phyloP scores from a whole-genome alignment of 345 rosid species.

The Eucalyptus fibrosa region DNA sequence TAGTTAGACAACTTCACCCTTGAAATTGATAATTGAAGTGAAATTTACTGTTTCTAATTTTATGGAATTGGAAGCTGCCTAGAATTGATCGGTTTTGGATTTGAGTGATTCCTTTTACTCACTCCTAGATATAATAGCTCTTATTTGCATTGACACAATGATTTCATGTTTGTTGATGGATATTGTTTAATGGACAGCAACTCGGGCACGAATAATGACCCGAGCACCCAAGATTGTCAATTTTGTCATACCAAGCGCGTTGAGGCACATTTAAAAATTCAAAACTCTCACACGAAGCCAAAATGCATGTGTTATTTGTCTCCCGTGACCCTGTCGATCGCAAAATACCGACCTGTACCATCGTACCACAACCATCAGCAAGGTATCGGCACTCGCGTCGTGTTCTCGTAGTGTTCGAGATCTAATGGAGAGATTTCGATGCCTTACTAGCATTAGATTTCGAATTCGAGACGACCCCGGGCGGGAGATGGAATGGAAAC shows the following conservation, averaged over 20 bases:
- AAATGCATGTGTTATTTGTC: background rate
- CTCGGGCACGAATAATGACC: background rate
- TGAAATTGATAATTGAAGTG: no score
- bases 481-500: background rate
- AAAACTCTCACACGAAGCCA: fast-evolving
- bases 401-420: background rate
- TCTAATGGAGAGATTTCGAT: background rate
- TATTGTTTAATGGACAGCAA: background rate
- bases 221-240: background rate
- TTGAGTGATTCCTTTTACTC: fast-evolving
- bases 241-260: fast-evolving
- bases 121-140: background rate
- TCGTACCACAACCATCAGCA: no score
- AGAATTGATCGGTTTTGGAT: no score
- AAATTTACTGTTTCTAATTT: no score
- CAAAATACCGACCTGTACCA: background rate
- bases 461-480: background rate
- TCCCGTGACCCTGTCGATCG: background rate
- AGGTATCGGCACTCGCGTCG: background rate
- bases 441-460: background rate
- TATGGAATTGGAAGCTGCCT: no score
- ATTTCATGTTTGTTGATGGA: background rate
- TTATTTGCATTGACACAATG: background rate
- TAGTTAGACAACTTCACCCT: fast-evolving
- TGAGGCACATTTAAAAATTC: background rate